phyloP scores from a whole-genome alignment of 495 filamentous ascomycete genomes.

The Penicillium riverlandense region DNA sequence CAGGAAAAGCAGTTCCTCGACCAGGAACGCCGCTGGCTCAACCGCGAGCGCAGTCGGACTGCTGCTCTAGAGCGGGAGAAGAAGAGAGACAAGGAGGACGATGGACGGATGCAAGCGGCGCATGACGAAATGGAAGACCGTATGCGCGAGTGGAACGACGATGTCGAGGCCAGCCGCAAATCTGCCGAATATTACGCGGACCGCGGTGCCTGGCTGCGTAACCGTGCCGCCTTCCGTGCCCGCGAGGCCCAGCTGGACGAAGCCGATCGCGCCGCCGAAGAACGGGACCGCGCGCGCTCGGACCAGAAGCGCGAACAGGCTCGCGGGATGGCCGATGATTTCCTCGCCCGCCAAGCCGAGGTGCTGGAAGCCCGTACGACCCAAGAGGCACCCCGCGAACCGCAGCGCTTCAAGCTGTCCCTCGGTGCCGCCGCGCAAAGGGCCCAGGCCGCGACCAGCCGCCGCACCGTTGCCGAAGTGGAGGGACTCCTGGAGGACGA shows the following conservation, averaged over 20 bases:
- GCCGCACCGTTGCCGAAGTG: slow-evolving; percentile 85
- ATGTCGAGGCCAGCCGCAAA: slow-evolving; percentile 66
- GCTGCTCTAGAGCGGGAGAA: slow-evolving; percentile 79
- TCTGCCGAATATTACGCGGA: slow-evolving; percentile 79
- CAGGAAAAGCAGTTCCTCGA: slow-evolving; percentile 77
- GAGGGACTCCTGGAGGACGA: slow-evolving; percentile 93
- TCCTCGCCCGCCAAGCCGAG: slow-evolving; percentile 81
- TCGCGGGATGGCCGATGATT: slow-evolving; percentile 82
- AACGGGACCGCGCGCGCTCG: slow-evolving; percentile 61
- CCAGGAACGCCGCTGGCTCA: slow-evolving; percentile 82
- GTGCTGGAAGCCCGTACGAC: slow-evolving; percentile 56
- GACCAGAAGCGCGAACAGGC: slow-evolving; percentile 71
- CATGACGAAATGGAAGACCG: slow-evolving; percentile 67
- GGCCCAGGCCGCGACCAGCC: slow-evolving; percentile 61
- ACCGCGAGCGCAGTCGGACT: slow-evolving; percentile 75
- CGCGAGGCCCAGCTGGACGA: slow-evolving; percentile 73
- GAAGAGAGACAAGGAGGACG: slow-evolving; percentile 69
- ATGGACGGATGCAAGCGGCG: slow-evolving; percentile 43
- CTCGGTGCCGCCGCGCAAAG: slow-evolving; percentile 84
- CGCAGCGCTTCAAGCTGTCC: slow-evolving; percentile 87
- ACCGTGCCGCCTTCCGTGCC: slow-evolving; percentile 62
- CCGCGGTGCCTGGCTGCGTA: slow-evolving; percentile 74
- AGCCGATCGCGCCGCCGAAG: slow-evolving; percentile 69
- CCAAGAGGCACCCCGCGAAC: slow-evolving; percentile 54
- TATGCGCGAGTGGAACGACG: slow-evolving; percentile 82